Conservation (phyloP, 495 filamentous ascomycete genomes). For the Penicillium roqueforti region DNA sequence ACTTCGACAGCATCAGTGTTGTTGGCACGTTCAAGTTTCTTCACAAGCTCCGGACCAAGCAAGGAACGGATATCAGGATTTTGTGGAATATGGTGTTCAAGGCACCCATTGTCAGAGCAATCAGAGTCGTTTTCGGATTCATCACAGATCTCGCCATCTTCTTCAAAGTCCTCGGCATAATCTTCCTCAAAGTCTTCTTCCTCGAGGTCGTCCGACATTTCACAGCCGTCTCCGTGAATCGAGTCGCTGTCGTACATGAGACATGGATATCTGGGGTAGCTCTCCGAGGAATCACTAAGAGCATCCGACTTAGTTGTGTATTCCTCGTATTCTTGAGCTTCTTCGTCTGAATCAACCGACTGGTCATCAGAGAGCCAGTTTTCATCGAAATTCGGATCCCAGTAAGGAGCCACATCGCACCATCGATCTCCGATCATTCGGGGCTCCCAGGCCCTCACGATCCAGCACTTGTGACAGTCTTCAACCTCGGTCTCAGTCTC, state of each 20-base stretch:
- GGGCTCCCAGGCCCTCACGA: slow-evolving; percentile 3
- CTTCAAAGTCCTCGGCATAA: background rate
- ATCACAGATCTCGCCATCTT: background rate
- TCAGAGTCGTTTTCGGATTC: slow-evolving; percentile 7
- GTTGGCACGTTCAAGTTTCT: background rate
- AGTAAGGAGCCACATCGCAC: slow-evolving; percentile 9
- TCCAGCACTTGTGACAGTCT: slow-evolving; percentile 13
- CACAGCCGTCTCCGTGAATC: background rate
- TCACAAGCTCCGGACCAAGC: background rate
- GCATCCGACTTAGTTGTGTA: background rate
- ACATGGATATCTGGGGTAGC: background rate
- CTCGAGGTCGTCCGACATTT: background rate
- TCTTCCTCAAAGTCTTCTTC: slow-evolving; percentile 5
- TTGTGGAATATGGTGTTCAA: background rate
- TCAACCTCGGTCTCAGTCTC: background rate
- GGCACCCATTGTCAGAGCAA: slow-evolving; percentile 5
- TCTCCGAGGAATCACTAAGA: background rate
- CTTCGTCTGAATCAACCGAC: slow-evolving; percentile 12
- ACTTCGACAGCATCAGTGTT: slow-evolving; percentile 1
- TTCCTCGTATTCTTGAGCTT: background rate
- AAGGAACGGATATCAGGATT: background rate
- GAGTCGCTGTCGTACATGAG: background rate
- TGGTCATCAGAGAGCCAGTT: background rate
- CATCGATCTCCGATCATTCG: background rate
- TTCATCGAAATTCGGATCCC: slow-evolving; percentile 6